phyloP scores from a whole-genome alignment of 164 flowering plant genomes.

The Liquidambar formosana region DNA sequence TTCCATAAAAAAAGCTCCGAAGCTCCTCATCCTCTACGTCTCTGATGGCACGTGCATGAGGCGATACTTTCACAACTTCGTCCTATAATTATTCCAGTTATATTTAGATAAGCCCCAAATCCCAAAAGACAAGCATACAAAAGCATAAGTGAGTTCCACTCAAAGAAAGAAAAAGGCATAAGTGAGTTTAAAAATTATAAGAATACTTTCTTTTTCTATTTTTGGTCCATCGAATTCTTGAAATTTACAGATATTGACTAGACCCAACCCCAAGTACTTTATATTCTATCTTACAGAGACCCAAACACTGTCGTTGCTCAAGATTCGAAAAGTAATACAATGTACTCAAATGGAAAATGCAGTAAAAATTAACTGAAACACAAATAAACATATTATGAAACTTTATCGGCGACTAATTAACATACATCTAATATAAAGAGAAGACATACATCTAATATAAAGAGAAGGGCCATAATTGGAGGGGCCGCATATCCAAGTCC shows the following conservation, averaged over 20 bases:
- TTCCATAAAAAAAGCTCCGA: slow-evolving; percentile 91
- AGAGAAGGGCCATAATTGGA: slow-evolving; percentile 97
- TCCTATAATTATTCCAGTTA: slow-evolving; percentile 48
- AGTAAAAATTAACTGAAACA: not conserved
- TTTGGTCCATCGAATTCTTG: not conserved
- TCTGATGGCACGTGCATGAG: slow-evolving; percentile 98
- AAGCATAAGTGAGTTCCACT: too few relatives aligned
- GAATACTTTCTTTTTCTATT: not conserved
- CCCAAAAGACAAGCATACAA: too few relatives aligned
- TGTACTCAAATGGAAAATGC: not conserved
- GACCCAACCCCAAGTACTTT: not conserved
- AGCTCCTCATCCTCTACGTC: slow-evolving; percentile 99
- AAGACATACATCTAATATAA: too few relatives aligned
- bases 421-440: slow-evolving; percentile 93
- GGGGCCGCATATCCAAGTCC: slow-evolving; percentile 96
- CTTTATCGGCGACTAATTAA: not conserved
- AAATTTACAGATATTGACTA: not conserved
- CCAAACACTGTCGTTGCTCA: not conserved
- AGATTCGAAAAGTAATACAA: slow-evolving; percentile 1
- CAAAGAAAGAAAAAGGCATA: too few relatives aligned
- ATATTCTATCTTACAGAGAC: not conserved
- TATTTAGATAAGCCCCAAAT: not conserved
- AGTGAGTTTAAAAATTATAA: not conserved
- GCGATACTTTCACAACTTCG: slow-evolving; percentile 93
- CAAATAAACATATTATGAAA: not conserved